Evolutionary conservation across 306 rosid species (phyloP).

Genomic region (Morella rubra): DNA sequence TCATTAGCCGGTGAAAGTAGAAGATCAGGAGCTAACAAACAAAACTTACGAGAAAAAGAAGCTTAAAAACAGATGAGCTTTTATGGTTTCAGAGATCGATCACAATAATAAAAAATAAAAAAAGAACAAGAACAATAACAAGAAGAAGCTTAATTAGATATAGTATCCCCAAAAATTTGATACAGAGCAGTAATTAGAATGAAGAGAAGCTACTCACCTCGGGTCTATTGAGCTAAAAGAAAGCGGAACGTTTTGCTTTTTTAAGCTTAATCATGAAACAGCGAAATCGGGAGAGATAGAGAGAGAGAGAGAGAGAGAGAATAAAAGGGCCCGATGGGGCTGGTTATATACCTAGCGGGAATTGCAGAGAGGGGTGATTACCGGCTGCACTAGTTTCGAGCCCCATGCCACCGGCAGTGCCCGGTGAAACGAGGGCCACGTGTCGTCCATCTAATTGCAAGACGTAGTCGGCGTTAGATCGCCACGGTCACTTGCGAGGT

Average conservation of each 20-base stretch:
- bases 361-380: slow-evolving; percentile 31
- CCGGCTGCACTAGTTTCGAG: slow-evolving; percentile 39
- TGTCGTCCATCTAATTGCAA: slow-evolving; percentile 3
- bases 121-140: too few species aligned
- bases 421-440: slow-evolving; percentile 33
- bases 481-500: slow-evolving; percentile 27
- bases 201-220: slow-evolving; percentile 47
- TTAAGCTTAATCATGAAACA: slow-evolving; percentile 21
- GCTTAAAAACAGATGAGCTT: slow-evolving; percentile 11
- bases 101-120: slow-evolving; percentile 20
- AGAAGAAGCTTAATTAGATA: background rate
- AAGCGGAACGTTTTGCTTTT: slow-evolving; percentile 22
- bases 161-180: background rate
- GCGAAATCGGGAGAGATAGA: slow-evolving; percentile 6
- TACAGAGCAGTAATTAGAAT: background rate
- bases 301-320: slow-evolving; percentile 5
- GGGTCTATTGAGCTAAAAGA: slow-evolving; percentile 36
- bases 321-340: background rate
- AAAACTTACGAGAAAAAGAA: background rate
- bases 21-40: slow-evolving; percentile 26
- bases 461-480: slow-evolving; percentile 36
- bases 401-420: slow-evolving; percentile 34
- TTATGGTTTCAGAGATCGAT: slow-evolving; percentile 46
- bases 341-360: slow-evolving; percentile 44
- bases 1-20: background rate